Evolutionary conservation across 2,329 filamentous ascomycete species (phyloP), one percentile per base, ranked within the genome.

Genomic region (Penicillium rolfsii): DNA sequence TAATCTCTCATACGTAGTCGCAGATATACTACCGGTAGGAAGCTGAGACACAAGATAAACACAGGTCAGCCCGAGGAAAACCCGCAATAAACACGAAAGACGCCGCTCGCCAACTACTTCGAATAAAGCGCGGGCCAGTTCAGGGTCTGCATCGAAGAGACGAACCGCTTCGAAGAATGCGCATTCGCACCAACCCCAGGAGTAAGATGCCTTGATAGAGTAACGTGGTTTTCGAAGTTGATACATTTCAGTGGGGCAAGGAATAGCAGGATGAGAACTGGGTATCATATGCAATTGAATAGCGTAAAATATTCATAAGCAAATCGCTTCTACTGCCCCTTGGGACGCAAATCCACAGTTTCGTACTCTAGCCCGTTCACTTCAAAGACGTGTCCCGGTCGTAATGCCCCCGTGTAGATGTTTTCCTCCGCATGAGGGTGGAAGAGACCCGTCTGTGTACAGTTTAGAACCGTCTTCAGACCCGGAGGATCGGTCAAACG

Each of bases 401-500:
- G 82, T 55, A 85, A 79, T 1, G 91, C 91, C 70, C 89, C 87
- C 0, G 90, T 92, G 72, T 96, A 96, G 1, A 96, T 84, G 68
- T 93, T 89, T 28, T 85, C 82, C 64, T 89, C 82, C 0, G 77
- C 77, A 71, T 91, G 89, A 5, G 87, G 91, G 75, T 99, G 95
- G 74, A 99, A 99, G 0, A 96, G 84, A 1, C 91, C 91, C 0
- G 85, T 84, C 62, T 93, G 86, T 2, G 80, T 87, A 77, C 95
- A 99, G 43, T 87, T 84, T 48, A 96, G 81, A 36, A 99, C 89
- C n/a, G 91, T 86, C 64, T 91, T 87, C 68, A 98, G 84, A 0
- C 95, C 95, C 0, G 95, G 94, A 0, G 95, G 95, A 76, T 97
- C 91, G 0, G 95, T 99, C 4, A 99, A 82, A 36, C 95, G 87